Base-by-base conservation (phyloP, 148 eudicot genomes). In the Rhododendron ferrugineum region DNA sequence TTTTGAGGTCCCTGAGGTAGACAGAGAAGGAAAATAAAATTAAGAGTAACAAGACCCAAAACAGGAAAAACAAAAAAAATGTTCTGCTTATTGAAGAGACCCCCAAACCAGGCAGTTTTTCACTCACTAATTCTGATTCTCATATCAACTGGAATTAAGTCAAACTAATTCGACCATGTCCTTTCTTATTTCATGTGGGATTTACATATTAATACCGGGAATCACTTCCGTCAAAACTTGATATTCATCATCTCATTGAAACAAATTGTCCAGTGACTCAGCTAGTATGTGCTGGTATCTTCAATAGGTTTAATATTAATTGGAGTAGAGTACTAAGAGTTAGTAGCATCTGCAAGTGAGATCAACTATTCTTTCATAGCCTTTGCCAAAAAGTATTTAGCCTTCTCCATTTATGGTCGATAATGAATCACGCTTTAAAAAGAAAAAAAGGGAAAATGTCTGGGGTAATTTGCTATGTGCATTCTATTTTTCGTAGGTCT, bases 1-100 rank as follows among this genome's bases (percentile, higher is more conserved):
- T 88, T 88, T 94, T 40, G 94, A 90, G 81, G 83, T 88, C 70
- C 90, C 95, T 90, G 91, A 85, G 84, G 84, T 85, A 82, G 82
- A 79, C 3, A 74, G 79, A 78, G 9, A 60, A 8, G 85, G 37
- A 85, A 26, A 75, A 30, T 44, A 46, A 23, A 0, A 18, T 20
- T 3, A 14, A 14, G 20, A 14, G 75, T n/a, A 1, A 54, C 34
- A 87, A 81, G 6, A 83, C 20, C 49, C 47, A 50, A 34, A 54
- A 30, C 26, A n/a, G 30, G 14, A 62, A 40, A 28, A 46, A n/a
- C 9, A 7, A 9, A 85, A 64, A 30, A 64, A 70, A 30, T 4
- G 6, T 70, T 30, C 4, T 30, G 75, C 36, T 70, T 70, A 30
- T 70, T 14, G 37, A 62, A 86, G 46, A 82, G 18, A 74, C 40